phyloP scores from a whole-genome alignment of 2,329 filamentous ascomycete species.

The Ophiosphaerella korrae region DNA sequence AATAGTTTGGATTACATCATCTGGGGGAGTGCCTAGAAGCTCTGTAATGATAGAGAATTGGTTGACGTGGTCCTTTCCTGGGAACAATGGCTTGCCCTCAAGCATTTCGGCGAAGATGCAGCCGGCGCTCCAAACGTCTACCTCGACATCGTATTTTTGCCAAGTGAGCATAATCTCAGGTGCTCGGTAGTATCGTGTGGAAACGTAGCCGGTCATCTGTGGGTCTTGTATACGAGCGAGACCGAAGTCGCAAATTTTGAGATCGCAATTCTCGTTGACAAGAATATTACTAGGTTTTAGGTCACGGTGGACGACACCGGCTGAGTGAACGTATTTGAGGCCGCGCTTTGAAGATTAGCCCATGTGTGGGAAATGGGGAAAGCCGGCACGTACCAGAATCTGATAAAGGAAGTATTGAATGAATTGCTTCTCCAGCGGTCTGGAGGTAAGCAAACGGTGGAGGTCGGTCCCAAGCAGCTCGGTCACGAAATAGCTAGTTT shows the following conservation, averaged over 20 bases:
- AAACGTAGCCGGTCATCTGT: slow-evolving; percentile 99
- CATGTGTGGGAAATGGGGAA: slow-evolving; percentile 62
- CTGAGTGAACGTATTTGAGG: slow-evolving; percentile 98
- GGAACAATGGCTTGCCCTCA: slow-evolving; percentile 96
- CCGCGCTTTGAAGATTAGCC: slow-evolving; percentile 69
- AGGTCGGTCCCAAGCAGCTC: slow-evolving; percentile 96
- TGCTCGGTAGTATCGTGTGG: slow-evolving; percentile 96
- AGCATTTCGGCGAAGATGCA: slow-evolving; percentile 66
- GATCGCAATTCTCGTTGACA: slow-evolving; percentile 98
- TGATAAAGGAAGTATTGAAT: slow-evolving; percentile 99
- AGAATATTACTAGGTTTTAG: slow-evolving; percentile 99
- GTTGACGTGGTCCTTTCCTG: slow-evolving; percentile 98
- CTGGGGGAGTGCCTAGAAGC: slow-evolving; percentile 90
- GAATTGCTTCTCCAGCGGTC: slow-evolving; percentile 98
- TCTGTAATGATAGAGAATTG: slow-evolving; percentile 99
- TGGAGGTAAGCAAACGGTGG: slow-evolving; percentile 90
- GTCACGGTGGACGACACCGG: slow-evolving; percentile 95
- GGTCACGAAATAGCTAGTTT: slow-evolving; percentile 88
- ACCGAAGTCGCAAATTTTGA: slow-evolving; percentile 99
- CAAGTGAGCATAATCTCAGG: slow-evolving; percentile 99
- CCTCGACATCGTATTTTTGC: slow-evolving; percentile 99
- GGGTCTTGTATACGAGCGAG: slow-evolving; percentile 97
- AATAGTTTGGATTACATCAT: slow-evolving; percentile 98
- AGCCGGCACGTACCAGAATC: slow-evolving; percentile 74
- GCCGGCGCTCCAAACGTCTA: slow-evolving; percentile 98